These are phyloP conservation scores for Parachlorella kessleri DNA, from an alignment of 139 green algal species.

Conservation along the genomic window DNA sequence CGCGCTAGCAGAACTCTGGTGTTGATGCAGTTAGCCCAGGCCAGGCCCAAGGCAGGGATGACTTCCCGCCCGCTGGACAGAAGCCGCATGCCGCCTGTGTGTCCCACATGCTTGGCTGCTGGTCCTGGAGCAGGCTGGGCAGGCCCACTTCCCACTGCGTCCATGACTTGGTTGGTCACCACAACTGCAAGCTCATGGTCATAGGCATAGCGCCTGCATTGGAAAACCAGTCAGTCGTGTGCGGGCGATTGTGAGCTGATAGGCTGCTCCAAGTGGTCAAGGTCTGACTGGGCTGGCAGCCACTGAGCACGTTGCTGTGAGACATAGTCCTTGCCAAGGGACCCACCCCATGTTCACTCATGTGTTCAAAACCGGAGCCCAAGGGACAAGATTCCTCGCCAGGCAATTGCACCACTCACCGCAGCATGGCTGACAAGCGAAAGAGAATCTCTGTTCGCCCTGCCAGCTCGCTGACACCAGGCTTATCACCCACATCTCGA, in stretches of 20 bases:
- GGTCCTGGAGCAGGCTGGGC: background rate
- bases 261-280: too few relatives aligned
- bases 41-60: constrained; percentile 71
- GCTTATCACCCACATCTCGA: constrained; percentile 37
- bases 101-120: background rate
- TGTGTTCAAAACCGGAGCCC: too few relatives aligned
- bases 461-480: constrained; percentile 23
- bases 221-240: background rate
- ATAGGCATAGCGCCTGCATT: constrained; percentile 41
- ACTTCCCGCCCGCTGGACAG: constrained; percentile 55
- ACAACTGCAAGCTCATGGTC: constrained; percentile 62
- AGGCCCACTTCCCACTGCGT: constrained; percentile 21
- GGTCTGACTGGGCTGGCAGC: too few relatives aligned
- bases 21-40: constrained; percentile 80
- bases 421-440: constrained; percentile 45
- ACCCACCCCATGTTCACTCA: too few relatives aligned
- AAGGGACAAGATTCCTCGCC: too few relatives aligned
- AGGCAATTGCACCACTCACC: constrained; percentile 44
- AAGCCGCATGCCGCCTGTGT: constrained; percentile 45
- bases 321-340: too few relatives aligned
- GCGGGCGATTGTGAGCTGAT: too few relatives aligned
- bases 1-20: constrained; percentile 64
- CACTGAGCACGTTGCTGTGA: too few relatives aligned
- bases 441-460: constrained; percentile 70
- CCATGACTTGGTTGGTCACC: constrained; percentile 71